phyloP scores from a whole-genome alignment of 192 early-diverging fungal species.

The Pilaira anomala region DNA sequence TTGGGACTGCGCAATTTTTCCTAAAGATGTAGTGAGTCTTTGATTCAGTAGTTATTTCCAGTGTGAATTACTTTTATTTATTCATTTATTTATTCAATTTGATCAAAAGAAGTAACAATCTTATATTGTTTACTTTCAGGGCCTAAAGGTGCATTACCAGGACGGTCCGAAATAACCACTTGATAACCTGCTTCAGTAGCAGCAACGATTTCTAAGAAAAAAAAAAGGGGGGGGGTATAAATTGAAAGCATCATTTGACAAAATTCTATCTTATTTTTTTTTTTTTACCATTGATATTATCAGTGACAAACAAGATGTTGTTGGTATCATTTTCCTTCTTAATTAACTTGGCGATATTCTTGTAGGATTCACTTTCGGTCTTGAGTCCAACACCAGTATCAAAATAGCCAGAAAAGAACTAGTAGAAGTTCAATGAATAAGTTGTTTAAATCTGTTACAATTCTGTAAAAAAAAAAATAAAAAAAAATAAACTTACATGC shows the following conservation, averaged over 20 bases:
- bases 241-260: too few relatives aligned
- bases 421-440: conserved; percentile 1
- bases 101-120: conserved; percentile 32
- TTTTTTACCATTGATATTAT: conserved; percentile 72
- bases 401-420: conserved; percentile 83
- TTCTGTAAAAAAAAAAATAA: too few relatives aligned
- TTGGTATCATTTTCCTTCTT: conserved; percentile 38
- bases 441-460: neutral
- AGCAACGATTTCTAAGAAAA: conserved; percentile 67
- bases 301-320: conserved; percentile 83
- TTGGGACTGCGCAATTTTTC: too few relatives aligned
- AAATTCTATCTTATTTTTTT: neutral
- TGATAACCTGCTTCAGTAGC: conserved; percentile 71
- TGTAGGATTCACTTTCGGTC: conserved; percentile 64
- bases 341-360: conserved; percentile 70
- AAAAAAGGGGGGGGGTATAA: too few relatives aligned
- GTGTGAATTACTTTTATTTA: too few relatives aligned
- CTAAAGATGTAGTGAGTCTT: too few relatives aligned
- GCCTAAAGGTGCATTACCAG: conserved; percentile 66
- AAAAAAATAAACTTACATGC: conserved; percentile 47
- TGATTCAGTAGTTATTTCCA: too few relatives aligned
- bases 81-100: conserved; percentile 27
- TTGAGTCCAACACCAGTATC: conserved; percentile 92
- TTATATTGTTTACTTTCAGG: conserved; percentile 11
- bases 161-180: conserved; percentile 65